Base-by-base conservation (phyloP, 2,329 filamentous ascomycete species). In the Plenodomus biglobosus region DNA sequence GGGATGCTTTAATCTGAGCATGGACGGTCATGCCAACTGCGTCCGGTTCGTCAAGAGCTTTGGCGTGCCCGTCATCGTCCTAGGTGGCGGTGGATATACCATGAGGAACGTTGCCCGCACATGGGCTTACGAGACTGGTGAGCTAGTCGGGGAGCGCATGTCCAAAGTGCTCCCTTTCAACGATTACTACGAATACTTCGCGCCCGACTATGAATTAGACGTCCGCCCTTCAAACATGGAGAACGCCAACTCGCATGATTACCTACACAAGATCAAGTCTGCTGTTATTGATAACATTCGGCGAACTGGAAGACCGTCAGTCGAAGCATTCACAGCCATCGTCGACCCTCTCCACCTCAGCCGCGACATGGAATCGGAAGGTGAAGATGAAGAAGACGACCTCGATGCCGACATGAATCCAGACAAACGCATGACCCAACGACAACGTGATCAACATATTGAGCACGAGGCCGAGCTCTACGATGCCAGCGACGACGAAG, bases 131-230 rank as follows among this genome's bases (percentile, higher is more conserved):
- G 76, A 96, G 83, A 80, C 78, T 1, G 92, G 92, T 57, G 82
- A 91, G 49, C 80, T 97, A 8, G 89, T 96, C 17, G 89, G 89
- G 21, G 84, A 92, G 51, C 81, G 89, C 22, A 89, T 97, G 81
- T 81, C 84, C 10, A 81, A 87, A 4, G 85, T 88, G n/a, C 79
- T 97, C 35, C 92, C 92, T 0, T 97, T 91, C 73, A 97, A 96
- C 56, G 92, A 97, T 76, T 97, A 97, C 73, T 97, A 97, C 66
- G 85, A 87, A 78, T 87, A 87, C 65, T 87, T 86, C 64, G 83
- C 80, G 5, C 85, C 85, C 2, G 85, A 87, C 63, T 87, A 85
- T 65, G 83, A 87, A 68, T 77, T 87, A 36, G 83, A 87, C 61
- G 85, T 87, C 16, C 80, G 83, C 20, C 83, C 85, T 0, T 86